Evolutionary conservation across 192 early-diverging fungal species (phyloP).

Genomic region (Rhizoclosmatium sp.): DNA sequence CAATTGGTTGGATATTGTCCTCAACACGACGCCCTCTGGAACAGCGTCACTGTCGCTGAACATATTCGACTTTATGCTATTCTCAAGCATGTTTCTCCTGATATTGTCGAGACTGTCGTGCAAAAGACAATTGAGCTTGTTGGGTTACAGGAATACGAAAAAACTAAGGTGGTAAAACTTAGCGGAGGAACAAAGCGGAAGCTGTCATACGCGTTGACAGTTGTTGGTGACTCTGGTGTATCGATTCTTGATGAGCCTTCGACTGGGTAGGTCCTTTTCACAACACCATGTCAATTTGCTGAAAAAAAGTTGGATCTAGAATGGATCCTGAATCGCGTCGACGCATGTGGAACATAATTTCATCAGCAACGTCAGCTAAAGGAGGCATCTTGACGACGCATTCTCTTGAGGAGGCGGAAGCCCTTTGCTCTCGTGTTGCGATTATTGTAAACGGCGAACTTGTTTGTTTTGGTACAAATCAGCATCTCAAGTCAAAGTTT

Average conservation of each 20-base stretch:
- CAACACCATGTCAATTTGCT: too few species aligned
- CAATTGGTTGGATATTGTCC: slow-evolving; percentile 17
- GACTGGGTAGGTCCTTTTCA: neutral
- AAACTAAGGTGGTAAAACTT: neutral
- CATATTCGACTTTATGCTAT: neutral
- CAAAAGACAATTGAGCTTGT: neutral
- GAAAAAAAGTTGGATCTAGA: slow-evolving; percentile 49
- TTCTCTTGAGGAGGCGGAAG: slow-evolving; percentile 68
- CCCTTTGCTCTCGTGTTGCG: slow-evolving; percentile 74
- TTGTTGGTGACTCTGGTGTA: slow-evolving; percentile 35
- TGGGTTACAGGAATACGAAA: neutral
- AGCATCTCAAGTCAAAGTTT: slow-evolving; percentile 73
- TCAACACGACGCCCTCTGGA: slow-evolving; percentile 49
- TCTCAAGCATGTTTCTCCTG: neutral
- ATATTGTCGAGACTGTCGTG: neutral
- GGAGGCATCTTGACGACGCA: slow-evolving; percentile 72
- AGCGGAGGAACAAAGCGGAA: slow-evolving; percentile 16
- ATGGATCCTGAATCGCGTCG: slow-evolving; percentile 75
- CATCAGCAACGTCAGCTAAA: slow-evolving; percentile 57
- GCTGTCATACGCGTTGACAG: slow-evolving; percentile 27
- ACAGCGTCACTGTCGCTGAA: slow-evolving; percentile 44
- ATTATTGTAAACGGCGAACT: slow-evolving; percentile 80
- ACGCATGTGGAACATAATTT: slow-evolving; percentile 77
- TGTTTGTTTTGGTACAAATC: slow-evolving; percentile 66
- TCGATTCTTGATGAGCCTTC: slow-evolving; percentile 27